phyloP scores from a whole-genome alignment of 345 rosid species.

The Eucalyptus melliodora region DNA sequence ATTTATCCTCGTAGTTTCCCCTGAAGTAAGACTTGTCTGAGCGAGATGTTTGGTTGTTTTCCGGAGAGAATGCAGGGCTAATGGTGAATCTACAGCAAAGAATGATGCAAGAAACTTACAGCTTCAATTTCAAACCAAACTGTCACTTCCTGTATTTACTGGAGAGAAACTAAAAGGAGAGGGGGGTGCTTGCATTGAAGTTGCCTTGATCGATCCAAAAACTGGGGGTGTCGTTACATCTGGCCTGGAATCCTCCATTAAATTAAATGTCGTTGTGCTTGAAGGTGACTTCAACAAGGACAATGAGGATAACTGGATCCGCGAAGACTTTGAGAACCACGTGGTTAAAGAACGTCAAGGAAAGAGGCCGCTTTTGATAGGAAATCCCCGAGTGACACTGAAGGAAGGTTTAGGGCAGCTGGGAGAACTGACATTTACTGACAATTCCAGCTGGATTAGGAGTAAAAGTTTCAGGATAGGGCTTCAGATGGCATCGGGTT shows the following conservation, averaged over 20 bases:
- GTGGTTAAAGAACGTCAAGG: constrained; percentile 23
- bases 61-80: neutral
- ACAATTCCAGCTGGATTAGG: constrained; percentile 31
- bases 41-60: neutral
- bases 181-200: constrained; percentile 2
- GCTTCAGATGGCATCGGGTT: constrained; percentile 25
- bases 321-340: constrained; percentile 16
- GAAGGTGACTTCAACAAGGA: constrained; percentile 28
- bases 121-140: constrained; percentile 1
- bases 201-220: constrained; percentile 17
- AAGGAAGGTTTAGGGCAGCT: constrained; percentile 22
- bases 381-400: constrained; percentile 18
- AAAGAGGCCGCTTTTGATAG: constrained; percentile 25
- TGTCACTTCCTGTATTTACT: constrained; percentile 17
- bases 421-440: constrained; percentile 20
- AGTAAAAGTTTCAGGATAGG: constrained; percentile 29
- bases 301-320: constrained; percentile 10
- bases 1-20: neutral
- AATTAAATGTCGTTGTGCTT: constrained; percentile 19
- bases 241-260: constrained; percentile 18
- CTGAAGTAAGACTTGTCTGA: neutral
- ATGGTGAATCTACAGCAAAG: neutral
- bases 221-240: constrained; percentile 8
- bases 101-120: constrained; percentile 18
- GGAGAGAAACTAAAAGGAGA: constrained; percentile 20